Conservation (phyloP, 805 yeast genomes). For the Candida taoyuanica region DNA sequence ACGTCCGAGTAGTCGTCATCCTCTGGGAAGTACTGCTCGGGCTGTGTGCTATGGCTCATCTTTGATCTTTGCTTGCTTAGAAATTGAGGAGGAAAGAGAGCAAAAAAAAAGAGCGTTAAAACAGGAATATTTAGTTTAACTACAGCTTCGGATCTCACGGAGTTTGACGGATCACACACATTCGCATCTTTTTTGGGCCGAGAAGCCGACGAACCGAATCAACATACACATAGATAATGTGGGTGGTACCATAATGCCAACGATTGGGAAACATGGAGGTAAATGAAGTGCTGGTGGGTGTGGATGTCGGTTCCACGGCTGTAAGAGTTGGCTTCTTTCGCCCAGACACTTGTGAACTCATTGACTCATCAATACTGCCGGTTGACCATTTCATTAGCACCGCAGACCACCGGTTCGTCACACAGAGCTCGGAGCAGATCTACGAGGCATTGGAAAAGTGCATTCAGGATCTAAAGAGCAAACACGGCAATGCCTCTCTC, state of each 20-base stretch:
- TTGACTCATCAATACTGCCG: constrained; percentile 12
- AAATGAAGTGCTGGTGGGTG: constrained; percentile 28
- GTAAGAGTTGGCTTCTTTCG: constrained; percentile 37
- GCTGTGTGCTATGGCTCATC: neutral
- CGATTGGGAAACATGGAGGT: too few species aligned
- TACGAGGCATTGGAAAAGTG: constrained; percentile 29
- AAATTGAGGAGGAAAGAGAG: neutral
- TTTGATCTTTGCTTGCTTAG: neutral
- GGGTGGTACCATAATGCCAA: too few species aligned
- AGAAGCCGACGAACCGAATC: neutral
- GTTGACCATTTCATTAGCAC: constrained; percentile 24
- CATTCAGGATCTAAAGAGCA: constrained; percentile 9
- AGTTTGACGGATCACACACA: neutral
- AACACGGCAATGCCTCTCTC: constrained; percentile 5
- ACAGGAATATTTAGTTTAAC: neutral
- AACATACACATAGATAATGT: neutral
- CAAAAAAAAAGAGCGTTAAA: neutral
- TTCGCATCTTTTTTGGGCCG: neutral
- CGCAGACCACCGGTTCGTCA: constrained; percentile 24
- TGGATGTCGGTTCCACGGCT: constrained; percentile 49
- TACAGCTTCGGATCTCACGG: neutral
- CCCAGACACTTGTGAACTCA: constrained; percentile 15
- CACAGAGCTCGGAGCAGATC: constrained; percentile 41
- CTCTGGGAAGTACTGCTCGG: constrained; percentile 1
- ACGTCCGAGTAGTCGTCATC: constrained; percentile 7